Percentiles rank a stretch among this genome's conserved stretches.
Conservation (phyloP, 2,329 filamentous ascomycete species). For the Penicillium psychrosexuale region DNA sequence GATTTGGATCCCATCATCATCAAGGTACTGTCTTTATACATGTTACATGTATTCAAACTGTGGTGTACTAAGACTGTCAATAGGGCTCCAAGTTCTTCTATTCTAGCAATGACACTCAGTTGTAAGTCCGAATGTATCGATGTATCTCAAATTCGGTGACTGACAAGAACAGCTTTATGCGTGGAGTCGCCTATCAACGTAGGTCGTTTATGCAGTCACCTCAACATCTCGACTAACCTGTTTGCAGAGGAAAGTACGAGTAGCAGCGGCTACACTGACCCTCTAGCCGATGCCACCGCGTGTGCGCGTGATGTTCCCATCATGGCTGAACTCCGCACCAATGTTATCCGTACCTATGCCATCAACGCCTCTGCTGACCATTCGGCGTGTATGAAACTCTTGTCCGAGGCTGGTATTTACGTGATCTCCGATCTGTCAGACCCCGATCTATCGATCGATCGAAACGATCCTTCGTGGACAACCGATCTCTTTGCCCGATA, state of each 20-base stretch:
- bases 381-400: conserved; percentile 73
- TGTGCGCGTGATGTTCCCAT: conserved; percentile 83
- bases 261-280: conserved; percentile 66
- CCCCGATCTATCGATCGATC: conserved; percentile 77
- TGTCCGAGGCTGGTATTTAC: conserved; percentile 84
- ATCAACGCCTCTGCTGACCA: conserved; percentile 77
- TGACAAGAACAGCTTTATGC: conserved; percentile 64
- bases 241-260: conserved; percentile 47
- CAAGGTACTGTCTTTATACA: conserved; percentile 55
- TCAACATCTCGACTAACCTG: conserved; percentile 2
- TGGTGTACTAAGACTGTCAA: not conserved
- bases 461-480: conserved; percentile 72
- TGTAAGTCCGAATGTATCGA: conserved; percentile 48
- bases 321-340: conserved; percentile 73
- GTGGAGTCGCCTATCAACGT: conserved; percentile 86
- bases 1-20: conserved; percentile 55
- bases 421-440: conserved; percentile 84
- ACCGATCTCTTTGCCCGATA: conserved; percentile 72
- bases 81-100: conserved; percentile 83
- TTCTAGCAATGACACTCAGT: conserved; percentile 70
- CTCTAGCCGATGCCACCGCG: conserved; percentile 64
- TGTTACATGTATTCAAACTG: too few relatives aligned
- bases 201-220: conserved; percentile 24
- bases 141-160: conserved; percentile 16
- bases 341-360: conserved; percentile 89